Evolutionary conservation across 2,329 filamentous ascomycete genomes (phyloP).

Genomic region (Xylaria digitata): DNA sequence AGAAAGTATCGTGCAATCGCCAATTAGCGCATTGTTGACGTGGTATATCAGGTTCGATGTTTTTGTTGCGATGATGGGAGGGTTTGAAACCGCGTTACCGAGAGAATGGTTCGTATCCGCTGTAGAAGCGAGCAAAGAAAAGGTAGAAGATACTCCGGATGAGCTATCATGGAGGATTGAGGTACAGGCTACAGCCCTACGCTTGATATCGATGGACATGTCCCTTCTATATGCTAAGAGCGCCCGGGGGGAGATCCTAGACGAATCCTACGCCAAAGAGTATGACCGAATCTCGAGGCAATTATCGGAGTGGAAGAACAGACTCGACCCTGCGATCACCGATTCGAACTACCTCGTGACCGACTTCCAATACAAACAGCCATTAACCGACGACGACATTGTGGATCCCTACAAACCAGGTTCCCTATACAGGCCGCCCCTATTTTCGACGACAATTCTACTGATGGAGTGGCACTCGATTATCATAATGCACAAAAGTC

Average conservation of each 20-base stretch:
- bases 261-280: constrained; percentile 73
- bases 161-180: constrained; percentile 75
- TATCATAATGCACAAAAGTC: constrained; percentile 80
- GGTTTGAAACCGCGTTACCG: constrained; percentile 77
- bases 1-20: constrained; percentile 76
- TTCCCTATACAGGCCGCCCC: constrained; percentile 74
- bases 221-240: constrained; percentile 79
- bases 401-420: constrained; percentile 78
- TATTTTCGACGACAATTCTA: constrained; percentile 80
- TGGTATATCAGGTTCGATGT: constrained; percentile 95
- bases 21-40: constrained; percentile 77
- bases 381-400: constrained; percentile 71
- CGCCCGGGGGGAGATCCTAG: constrained; percentile 70
- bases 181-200: constrained; percentile 71
- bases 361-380: constrained; percentile 67
- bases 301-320: constrained; percentile 63
- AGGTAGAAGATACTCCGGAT: constrained; percentile 68
- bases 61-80: constrained; percentile 84
- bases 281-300: constrained; percentile 64
- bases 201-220: constrained; percentile 83
- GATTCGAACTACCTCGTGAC: constrained; percentile 72
- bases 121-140: constrained; percentile 70
- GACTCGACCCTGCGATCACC: constrained; percentile 70
- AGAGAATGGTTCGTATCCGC: constrained; percentile 81
- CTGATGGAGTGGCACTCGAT: constrained; percentile 82